A percentile compares a stretch with the other conserved stretches of the same genome.
phyloP scores from a whole-genome alignment of 1,139 yeast species.

The Diutina neorugosa region DNA sequence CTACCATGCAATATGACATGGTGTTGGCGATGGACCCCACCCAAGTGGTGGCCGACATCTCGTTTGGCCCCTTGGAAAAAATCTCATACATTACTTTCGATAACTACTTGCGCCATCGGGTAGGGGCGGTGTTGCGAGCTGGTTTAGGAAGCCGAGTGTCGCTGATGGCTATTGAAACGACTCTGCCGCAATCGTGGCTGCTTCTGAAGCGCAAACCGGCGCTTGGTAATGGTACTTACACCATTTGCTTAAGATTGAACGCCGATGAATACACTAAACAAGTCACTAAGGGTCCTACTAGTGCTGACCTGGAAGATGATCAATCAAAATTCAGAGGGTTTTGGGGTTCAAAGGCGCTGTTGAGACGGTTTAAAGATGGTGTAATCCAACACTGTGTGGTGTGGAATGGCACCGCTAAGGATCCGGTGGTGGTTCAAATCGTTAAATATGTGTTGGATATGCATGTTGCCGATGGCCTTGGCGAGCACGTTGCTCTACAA shows the following conservation, averaged over 20 bases:
- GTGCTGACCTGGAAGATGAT: conserved; percentile 41
- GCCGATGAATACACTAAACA: conserved; percentile 66
- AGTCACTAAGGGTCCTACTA: conserved; percentile 76
- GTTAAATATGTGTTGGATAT: conserved; percentile 48
- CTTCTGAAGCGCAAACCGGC: conserved; percentile 48
- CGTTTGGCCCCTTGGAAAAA: conserved; percentile 62
- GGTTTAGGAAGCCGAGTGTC: conserved; percentile 62
- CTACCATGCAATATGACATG: conserved; percentile 53
- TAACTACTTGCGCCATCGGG: conserved; percentile 47
- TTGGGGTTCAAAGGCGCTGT: conserved; percentile 82
- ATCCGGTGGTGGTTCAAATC: conserved; percentile 58
- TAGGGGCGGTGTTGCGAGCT: conserved; percentile 43
- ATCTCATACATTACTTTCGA: conserved; percentile 63
- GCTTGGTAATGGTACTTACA: conserved; percentile 18
- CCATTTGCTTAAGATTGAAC: conserved; percentile 39
- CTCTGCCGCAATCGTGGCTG: conserved; percentile 19
- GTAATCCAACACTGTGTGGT: conserved; percentile 80
- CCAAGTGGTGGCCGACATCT: conserved; percentile 21
- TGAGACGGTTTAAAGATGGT: conserved; percentile 88
- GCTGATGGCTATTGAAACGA: conserved; percentile 28
- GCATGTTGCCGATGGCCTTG: conserved; percentile 3
- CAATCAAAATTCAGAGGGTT: conserved; percentile 60
- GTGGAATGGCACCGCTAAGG: conserved; percentile 49
- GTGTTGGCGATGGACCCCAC: conserved; percentile 36
- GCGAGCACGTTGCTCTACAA: neutral